Percentiles rank a stretch among this genome's conserved stretches.
These are phyloP conservation scores for Penicillium sp. DNA, from an alignment of 2,329 filamentous ascomycete genomes.

Conservation along the genomic window DNA sequence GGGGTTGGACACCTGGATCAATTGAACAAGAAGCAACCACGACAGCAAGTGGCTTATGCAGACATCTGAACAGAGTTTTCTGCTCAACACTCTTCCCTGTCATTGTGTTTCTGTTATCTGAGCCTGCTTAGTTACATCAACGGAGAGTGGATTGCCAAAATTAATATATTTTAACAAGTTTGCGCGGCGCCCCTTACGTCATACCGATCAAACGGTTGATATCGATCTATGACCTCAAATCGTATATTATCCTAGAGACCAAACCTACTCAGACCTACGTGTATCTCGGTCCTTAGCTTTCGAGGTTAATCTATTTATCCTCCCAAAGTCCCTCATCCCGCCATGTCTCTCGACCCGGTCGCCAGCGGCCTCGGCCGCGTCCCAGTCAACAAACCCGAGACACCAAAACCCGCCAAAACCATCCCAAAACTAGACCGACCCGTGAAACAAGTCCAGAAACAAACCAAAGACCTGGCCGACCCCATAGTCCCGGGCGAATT, in stretches of 20 bases:
- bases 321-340: neutral
- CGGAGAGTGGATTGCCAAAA: constrained; percentile 4
- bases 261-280: neutral
- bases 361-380: constrained; percentile 23
- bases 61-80: neutral
- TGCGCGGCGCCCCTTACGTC: constrained; percentile 25
- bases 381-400: constrained; percentile 19
- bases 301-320: neutral
- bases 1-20: constrained; percentile 4
- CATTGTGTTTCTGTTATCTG: neutral
- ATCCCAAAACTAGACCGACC: constrained; percentile 15
- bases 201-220: constrained; percentile 12
- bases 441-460: constrained; percentile 13
- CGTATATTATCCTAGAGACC: neutral
- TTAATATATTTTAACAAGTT: constrained; percentile 25
- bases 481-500: constrained; percentile 28
- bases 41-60: neutral
- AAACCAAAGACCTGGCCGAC: constrained; percentile 21
- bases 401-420: constrained; percentile 13
- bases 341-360: constrained; percentile 29
- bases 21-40: neutral
- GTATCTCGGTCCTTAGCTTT: neutral
- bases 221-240: constrained; percentile 9
- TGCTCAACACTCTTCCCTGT: neutral
- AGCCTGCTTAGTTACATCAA: constrained; percentile 5